Base-by-base conservation (phyloP, 2,329 filamentous ascomycete genomes). In the Pseudogymnoascus sp. region DNA sequence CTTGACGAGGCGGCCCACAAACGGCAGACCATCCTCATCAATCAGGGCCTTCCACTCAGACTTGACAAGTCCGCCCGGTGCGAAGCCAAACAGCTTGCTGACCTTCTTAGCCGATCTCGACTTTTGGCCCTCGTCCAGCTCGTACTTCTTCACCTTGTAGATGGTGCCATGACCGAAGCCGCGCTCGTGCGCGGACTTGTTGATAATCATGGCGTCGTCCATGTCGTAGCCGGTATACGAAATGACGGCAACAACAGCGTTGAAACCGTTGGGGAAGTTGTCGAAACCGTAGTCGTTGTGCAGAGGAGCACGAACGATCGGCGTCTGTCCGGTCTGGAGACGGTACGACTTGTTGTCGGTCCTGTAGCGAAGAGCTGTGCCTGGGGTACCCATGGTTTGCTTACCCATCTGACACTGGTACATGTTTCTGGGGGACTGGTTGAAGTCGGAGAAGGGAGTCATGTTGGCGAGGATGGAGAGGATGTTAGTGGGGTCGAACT, bases 381-480 rank as follows among this genome's bases (percentile, higher is more conserved):
- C 92, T 3, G 93, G 91, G 22, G 94, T 97, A 74, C 94, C 94
- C 94, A 99, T 99, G 0, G 93, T 92, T 78, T 99, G 94, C 74
- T 99, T 99, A 77, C 91, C 91, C 94, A 97, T 97, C 80, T 97
- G 94, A 77, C 92, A 97, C 73, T 96, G 90, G 73, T 97, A 99
- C 93, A 97, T 97, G 76, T 99, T 99, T 82, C 94, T 83, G 1
- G 94, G 94, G 12, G 92, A 97, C 75, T 99, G 94, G 76, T 99
- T 99, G 77, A 96, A 96, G 73, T 99, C 91, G 53, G 93, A 97
- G 76, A 99, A 99, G 3, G 94, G 94, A 0, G 94, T 99, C 88
- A 97, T 96, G 76, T 97, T 97, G 69, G 94, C 94, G 59, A 99
- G 82, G 66, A 99, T 97, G 6, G 93, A 97, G 25, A 99, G 84